These are phyloP conservation scores for Hypoxylon sp. DNA, from an alignment of 2,329 filamentous ascomycete species.

Conservation along the genomic window DNA sequence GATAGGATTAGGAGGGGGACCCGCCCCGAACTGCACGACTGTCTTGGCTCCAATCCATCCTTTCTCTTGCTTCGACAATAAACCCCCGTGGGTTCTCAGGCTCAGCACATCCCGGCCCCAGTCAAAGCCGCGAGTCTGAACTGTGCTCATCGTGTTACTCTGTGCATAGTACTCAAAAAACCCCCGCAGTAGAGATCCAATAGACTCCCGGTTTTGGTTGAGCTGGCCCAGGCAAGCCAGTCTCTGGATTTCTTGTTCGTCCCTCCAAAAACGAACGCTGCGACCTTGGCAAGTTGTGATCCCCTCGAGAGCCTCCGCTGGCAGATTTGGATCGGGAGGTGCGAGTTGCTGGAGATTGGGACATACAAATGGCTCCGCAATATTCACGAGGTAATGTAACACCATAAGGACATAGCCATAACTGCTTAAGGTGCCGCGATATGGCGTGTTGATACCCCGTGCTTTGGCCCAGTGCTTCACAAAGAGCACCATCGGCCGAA, in stretches of 20 bases:
- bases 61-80: conserved; percentile 80
- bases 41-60: conserved; percentile 89
- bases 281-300: conserved; percentile 69
- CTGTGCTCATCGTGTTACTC: conserved; percentile 64
- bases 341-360: conserved; percentile 80
- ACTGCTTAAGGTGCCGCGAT: conserved; percentile 86
- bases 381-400: conserved; percentile 87
- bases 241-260: conserved; percentile 75
- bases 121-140: conserved; percentile 71
- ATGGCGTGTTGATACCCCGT: conserved; percentile 86
- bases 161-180: conserved; percentile 92
- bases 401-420: conserved; percentile 96
- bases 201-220: conserved; percentile 74
- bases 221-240: conserved; percentile 70
- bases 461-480: conserved; percentile 92
- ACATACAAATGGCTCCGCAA: conserved; percentile 82
- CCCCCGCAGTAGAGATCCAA: conserved; percentile 79
- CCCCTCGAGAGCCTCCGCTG: conserved; percentile 54
- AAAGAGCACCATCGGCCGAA: conserved; percentile 83
- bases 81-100: conserved; percentile 76
- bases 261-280: conserved; percentile 81
- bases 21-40: conserved; percentile 64
- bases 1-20: conserved; percentile 44
- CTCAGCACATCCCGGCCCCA: conserved; percentile 86
- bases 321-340: conserved; percentile 54